Evolutionary conservation across 371 early-diverging fungal genomes (phyloP).

Genomic region (Syncephalastrum racemosum): DNA sequence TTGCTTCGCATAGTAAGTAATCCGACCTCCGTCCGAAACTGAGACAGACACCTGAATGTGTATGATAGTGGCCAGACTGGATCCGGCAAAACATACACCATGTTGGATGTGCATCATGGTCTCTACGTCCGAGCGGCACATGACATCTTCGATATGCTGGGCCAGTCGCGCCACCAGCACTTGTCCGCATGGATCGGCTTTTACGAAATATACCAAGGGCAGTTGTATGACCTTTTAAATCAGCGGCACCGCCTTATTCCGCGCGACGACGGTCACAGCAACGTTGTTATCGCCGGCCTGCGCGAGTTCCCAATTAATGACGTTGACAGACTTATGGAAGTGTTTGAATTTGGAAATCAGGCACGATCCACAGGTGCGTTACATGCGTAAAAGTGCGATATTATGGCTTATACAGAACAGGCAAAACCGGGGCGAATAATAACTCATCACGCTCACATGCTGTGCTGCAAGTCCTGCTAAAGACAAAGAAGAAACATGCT

Average conservation of each 20-base stretch:
- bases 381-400: background rate
- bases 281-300: conserved; percentile 88
- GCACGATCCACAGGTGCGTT: conserved; percentile 80
- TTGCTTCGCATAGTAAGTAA: conserved; percentile 93
- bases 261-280: conserved; percentile 93
- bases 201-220: conserved; percentile 97
- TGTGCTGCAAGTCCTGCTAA: conserved; percentile 89
- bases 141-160: conserved; percentile 84
- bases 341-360: conserved; percentile 89
- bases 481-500: conserved; percentile 56
- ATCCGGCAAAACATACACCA: conserved; percentile 97
- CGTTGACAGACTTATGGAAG: conserved; percentile 79
- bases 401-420: conserved; percentile 21
- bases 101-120: conserved; percentile 86
- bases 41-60: background rate
- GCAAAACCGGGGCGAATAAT: conserved; percentile 91
- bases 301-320: conserved; percentile 77
- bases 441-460: conserved; percentile 98
- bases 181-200: conserved; percentile 86
- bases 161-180: conserved; percentile 67
- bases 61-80: conserved; percentile 90
- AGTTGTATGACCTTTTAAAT: conserved; percentile 94
- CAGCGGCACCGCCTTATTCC: conserved; percentile 84
- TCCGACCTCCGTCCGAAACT: too few species aligned
- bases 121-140: conserved; percentile 90